Evolutionary conservation across 1,139 yeast species (phyloP).

Genomic region (Geotrichum klebahnii): DNA sequence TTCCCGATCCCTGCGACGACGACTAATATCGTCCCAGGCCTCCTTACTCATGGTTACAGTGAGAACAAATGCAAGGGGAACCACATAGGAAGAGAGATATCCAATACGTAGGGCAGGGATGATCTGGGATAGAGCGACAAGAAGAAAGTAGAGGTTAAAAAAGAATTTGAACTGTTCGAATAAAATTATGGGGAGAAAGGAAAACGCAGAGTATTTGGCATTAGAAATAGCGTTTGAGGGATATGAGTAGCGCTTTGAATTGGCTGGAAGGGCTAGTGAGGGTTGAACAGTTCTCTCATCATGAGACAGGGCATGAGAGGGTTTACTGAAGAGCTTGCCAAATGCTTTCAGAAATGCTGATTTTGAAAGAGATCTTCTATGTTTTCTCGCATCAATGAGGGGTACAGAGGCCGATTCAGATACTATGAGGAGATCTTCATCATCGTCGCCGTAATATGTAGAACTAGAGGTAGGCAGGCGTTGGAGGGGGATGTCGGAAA

Average conservation of each 20-base stretch:
- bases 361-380: too few species aligned
- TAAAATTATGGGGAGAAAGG: conserved; percentile 82
- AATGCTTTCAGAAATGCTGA: too few species aligned
- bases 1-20: conserved; percentile 85
- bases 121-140: conserved; percentile 91
- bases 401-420: conserved; percentile 6
- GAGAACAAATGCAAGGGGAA: conserved; percentile 88
- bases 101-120: conserved; percentile 92
- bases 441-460: conserved; percentile 2
- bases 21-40: conserved; percentile 86
- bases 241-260: conserved; percentile 28
- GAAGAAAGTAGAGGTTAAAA: conserved; percentile 82
- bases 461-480: not conserved
- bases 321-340: conserved; percentile 9
- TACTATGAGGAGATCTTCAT: conserved; percentile 8
- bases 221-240: conserved; percentile 85
- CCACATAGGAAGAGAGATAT: conserved; percentile 84
- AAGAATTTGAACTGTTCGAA: conserved; percentile 97
- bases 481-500: conserved; percentile 5
- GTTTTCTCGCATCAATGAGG: not conserved
- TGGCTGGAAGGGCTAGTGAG: conserved; percentile 19
- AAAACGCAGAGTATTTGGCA: conserved; percentile 85
- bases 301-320: conserved; percentile 14
- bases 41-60: conserved; percentile 93
- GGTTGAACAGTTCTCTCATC: conserved; percentile 13